Evolutionary conservation across 2,329 filamentous ascomycete species (phyloP).

Genomic region (Massarina eburnea): DNA sequence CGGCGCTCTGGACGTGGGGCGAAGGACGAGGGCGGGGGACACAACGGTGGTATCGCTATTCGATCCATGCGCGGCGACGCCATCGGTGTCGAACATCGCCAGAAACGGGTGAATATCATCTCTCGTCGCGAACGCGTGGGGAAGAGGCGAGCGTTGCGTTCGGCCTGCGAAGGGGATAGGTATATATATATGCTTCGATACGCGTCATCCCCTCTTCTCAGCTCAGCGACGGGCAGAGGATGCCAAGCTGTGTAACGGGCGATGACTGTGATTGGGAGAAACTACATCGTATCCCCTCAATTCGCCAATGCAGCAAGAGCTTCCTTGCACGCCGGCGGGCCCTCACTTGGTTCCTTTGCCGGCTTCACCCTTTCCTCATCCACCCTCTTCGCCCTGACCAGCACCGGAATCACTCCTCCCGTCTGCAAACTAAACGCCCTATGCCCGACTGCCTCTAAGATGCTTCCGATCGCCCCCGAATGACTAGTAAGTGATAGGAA

Average conservation of each 20-base stretch:
- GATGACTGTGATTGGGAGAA: background rate
- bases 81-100: background rate
- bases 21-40: background rate
- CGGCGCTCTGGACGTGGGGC: slow-evolving; percentile 7
- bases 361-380: slow-evolving; percentile 29
- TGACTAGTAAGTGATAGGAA: slow-evolving; percentile 60
- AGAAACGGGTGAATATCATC: background rate
- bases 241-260: background rate
- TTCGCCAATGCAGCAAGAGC: background rate
- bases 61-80: slow-evolving; percentile 1
- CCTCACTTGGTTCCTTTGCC: slow-evolving; percentile 34
- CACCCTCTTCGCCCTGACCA: slow-evolving; percentile 60
- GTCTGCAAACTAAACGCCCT: slow-evolving; percentile 62
- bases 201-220: background rate
- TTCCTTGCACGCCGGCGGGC: slow-evolving; percentile 28
- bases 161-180: background rate
- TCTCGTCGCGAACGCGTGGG: background rate
- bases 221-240: slow-evolving; percentile 2
- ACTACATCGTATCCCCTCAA: background rate
- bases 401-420: slow-evolving; percentile 67
- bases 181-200: background rate
- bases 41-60: background rate
- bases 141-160: background rate
- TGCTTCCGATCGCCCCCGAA: slow-evolving; percentile 59
- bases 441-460: slow-evolving; percentile 61